phyloP scores from a whole-genome alignment of 2,329 filamentous ascomycete genomes.

The Penicillium sp. region DNA sequence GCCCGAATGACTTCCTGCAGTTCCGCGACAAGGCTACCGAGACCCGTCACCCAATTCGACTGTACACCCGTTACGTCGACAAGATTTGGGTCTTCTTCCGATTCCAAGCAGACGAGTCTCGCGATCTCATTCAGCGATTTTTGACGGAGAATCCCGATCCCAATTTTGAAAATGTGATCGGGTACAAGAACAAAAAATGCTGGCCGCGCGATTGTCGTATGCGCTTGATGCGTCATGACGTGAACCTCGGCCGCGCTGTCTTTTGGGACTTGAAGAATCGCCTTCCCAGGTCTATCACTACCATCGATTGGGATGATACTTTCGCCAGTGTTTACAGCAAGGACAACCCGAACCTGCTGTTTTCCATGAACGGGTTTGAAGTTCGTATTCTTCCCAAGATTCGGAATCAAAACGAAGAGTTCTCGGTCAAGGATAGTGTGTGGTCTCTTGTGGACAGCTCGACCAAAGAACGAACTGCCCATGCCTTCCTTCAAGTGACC shows the following conservation, averaged over 20 bases:
- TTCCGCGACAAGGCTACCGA: constrained; percentile 92
- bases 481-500: constrained; percentile 95
- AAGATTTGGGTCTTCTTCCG: constrained; percentile 97
- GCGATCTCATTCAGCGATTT: constrained; percentile 94
- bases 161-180: constrained; percentile 98
- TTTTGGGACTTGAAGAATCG: constrained; percentile 99
- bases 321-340: constrained; percentile 97
- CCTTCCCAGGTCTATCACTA: constrained; percentile 87
- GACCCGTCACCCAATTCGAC: constrained; percentile 84
- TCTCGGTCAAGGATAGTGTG: constrained; percentile 94
- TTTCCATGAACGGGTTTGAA: constrained; percentile 97
- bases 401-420: constrained; percentile 91
- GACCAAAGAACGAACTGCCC: constrained; percentile 92
- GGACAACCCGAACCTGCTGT: constrained; percentile 93
- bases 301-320: constrained; percentile 98
- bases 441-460: constrained; percentile 97
- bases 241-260: constrained; percentile 92
- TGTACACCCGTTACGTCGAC: constrained; percentile 98
- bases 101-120: constrained; percentile 87
- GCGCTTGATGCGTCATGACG: constrained; percentile 97
- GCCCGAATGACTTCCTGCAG: constrained; percentile 94
- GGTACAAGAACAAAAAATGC: constrained; percentile 98
- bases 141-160: constrained; percentile 96
- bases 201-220: constrained; percentile 97
- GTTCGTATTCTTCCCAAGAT: constrained; percentile 94